A percentile compares a stretch with the other conserved stretches of the same genome.
Evolutionary conservation across 805 yeast genomes (phyloP).

Genomic region (Schizosaccharomyces cryophilus): DNA sequence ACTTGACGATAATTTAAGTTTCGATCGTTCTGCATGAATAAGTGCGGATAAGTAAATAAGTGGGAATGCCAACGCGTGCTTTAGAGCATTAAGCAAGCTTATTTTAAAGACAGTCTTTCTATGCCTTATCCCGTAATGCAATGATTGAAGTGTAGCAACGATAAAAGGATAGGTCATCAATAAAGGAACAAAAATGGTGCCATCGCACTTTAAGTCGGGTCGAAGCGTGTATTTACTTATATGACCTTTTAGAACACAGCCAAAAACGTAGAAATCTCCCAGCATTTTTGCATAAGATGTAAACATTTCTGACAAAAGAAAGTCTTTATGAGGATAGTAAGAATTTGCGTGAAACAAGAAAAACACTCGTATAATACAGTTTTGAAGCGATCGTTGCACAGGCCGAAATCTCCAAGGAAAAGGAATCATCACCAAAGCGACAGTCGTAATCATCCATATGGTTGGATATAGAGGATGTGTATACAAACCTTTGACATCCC

Average conservation of each 20-base stretch:
- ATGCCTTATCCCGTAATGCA: conserved; percentile 35
- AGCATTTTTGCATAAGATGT: conserved; percentile 59
- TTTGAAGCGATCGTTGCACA: neutral
- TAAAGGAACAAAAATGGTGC: conserved; percentile 16
- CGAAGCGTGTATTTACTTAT: conserved; percentile 6
- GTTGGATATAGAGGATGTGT: neutral
- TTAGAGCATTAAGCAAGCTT: conserved; percentile 47
- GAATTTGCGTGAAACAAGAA: neutral
- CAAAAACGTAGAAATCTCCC: conserved; percentile 39
- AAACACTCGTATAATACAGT: neutral
- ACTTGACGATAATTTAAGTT: neutral
- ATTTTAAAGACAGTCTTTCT: neutral
- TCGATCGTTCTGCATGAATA: conserved; percentile 5
- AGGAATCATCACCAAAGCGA: neutral
- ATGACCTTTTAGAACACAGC: conserved; percentile 21
- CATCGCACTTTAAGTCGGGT: conserved; percentile 17
- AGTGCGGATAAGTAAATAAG: conserved; percentile 18
- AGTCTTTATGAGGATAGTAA: conserved; percentile 21
- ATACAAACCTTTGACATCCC: neutral
- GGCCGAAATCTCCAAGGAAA: neutral
- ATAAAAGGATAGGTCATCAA: conserved; percentile 31
- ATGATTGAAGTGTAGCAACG: conserved; percentile 66
- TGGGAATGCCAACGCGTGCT: conserved; percentile 46
- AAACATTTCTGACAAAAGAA: conserved; percentile 58
- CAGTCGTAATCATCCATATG: neutral